These are phyloP conservation scores for Lachnellula arida DNA, from an alignment of 2,329 filamentous ascomycete species.

Conservation along the genomic window DNA sequence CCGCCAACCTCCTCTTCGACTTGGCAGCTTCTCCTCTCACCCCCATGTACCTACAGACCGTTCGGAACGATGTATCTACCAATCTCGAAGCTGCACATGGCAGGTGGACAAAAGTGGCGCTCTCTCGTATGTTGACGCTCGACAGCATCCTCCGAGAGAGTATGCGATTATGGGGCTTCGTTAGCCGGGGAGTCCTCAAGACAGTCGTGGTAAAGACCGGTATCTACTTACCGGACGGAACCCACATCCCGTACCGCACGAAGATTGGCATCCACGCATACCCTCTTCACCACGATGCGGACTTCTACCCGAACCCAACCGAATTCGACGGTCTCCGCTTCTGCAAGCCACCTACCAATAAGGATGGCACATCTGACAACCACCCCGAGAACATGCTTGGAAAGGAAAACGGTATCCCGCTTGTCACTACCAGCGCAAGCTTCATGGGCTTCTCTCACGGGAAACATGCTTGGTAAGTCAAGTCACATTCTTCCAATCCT, in stretches of 20 bases:
- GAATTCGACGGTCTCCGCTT: conserved; percentile 20
- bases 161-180: conserved; percentile 34
- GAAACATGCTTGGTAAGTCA: conserved; percentile 28
- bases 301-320: conserved; percentile 13
- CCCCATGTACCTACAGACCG: conserved; percentile 34
- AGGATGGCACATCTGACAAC: neutral
- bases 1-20: conserved; percentile 38
- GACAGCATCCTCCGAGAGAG: conserved; percentile 43
- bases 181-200: conserved; percentile 25
- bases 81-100: conserved; percentile 28
- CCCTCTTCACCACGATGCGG: conserved; percentile 20
- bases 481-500: conserved; percentile 15
- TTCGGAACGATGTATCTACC: conserved; percentile 36
- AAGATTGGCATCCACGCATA: conserved; percentile 32
- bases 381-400: conserved; percentile 4
- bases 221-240: conserved; percentile 38
- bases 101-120: conserved; percentile 38
- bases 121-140: conserved; percentile 35
- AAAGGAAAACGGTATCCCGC: conserved; percentile 18
- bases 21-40: conserved; percentile 35
- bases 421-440: conserved; percentile 24
- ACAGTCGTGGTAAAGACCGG: conserved; percentile 37
- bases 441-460: conserved; percentile 31
- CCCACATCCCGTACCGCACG: conserved; percentile 31
- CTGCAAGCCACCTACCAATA: neutral